phyloP scores from a whole-genome alignment of 345 rosid species.

The Odontarrhena argentea region DNA sequence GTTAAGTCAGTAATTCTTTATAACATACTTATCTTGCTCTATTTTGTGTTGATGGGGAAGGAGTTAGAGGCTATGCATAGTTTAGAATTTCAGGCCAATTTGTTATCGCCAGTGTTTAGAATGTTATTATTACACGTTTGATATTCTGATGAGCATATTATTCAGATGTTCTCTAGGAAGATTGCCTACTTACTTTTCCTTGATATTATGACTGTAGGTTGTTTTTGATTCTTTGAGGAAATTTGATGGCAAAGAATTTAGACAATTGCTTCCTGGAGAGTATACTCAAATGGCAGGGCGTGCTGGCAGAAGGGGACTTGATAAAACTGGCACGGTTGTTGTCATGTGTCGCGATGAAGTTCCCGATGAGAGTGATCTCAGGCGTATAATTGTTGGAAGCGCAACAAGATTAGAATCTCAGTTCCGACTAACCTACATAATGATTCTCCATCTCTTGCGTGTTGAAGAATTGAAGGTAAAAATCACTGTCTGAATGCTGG shows the following conservation, averaged over 20 bases:
- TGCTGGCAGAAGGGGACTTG: conserved; percentile 98
- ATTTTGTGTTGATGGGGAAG: background rate
- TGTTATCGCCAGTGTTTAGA: conserved; percentile 1
- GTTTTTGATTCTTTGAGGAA: conserved; percentile 91
- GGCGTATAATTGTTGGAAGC: conserved; percentile 66
- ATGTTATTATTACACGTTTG: conserved; percentile 1
- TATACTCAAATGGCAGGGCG: conserved; percentile 99
- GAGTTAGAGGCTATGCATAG: background rate
- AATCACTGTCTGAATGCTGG: conserved; percentile 22
- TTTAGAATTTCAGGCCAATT: conserved; percentile 9
- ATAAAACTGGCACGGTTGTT: conserved; percentile 89
- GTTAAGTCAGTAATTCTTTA: conserved; percentile 26
- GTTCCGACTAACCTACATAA: conserved; percentile 92
- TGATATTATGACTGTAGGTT: conserved; percentile 53
- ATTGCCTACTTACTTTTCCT: conserved; percentile 32
- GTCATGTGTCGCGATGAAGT: conserved; percentile 97
- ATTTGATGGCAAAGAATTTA: conserved; percentile 92
- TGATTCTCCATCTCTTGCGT: conserved; percentile 97
- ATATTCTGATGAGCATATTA: conserved; percentile 1
- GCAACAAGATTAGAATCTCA: conserved; percentile 90
- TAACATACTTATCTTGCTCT: conserved; percentile 8
- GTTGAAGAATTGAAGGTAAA: conserved; percentile 97
- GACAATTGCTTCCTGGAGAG: conserved; percentile 90
- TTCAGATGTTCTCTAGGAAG: conserved; percentile 11
- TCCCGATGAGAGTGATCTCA: conserved; percentile 72